Percentiles rank a stretch among this genome's conserved stretches.
These are phyloP conservation scores for Panellus pusillus DNA, from an alignment of 768 basidiomycete species.

Conservation along the genomic window DNA sequence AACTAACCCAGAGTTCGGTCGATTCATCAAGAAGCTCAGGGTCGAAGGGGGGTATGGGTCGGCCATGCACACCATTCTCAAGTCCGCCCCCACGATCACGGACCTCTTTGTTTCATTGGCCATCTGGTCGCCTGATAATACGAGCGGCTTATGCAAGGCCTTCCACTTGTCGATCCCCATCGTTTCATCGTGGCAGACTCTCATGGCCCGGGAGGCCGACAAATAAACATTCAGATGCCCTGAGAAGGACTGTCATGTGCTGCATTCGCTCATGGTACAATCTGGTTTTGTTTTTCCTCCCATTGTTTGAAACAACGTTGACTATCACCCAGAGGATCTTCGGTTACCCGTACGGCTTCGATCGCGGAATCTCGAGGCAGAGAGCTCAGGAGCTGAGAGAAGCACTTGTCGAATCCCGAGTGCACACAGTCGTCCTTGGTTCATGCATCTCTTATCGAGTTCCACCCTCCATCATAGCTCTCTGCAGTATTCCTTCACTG, in stretches of 20 bases:
- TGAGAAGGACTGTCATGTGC: background rate
- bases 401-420: background rate
- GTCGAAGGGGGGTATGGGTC: conserved; percentile 21
- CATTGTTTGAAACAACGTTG: background rate
- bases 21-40: conserved; percentile 24
- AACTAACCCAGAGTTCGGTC: background rate
- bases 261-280: background rate
- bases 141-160: background rate
- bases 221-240: background rate
- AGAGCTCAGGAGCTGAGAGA: background rate
- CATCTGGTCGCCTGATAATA: background rate
- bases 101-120: background rate
- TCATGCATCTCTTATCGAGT: no score
- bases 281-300: background rate
- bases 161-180: background rate
- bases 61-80: conserved; percentile 3
- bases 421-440: background rate
- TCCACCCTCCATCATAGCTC: no score
- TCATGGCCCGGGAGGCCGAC: background rate
- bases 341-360: background rate
- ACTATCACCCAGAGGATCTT: background rate
- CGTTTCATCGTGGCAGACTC: background rate
- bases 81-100: background rate
- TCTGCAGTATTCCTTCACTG: no score
- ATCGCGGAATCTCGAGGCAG: background rate